phyloP scores from a whole-genome alignment of 352 stramenopile genomes.

The Phytophthora ohioensis region DNA sequence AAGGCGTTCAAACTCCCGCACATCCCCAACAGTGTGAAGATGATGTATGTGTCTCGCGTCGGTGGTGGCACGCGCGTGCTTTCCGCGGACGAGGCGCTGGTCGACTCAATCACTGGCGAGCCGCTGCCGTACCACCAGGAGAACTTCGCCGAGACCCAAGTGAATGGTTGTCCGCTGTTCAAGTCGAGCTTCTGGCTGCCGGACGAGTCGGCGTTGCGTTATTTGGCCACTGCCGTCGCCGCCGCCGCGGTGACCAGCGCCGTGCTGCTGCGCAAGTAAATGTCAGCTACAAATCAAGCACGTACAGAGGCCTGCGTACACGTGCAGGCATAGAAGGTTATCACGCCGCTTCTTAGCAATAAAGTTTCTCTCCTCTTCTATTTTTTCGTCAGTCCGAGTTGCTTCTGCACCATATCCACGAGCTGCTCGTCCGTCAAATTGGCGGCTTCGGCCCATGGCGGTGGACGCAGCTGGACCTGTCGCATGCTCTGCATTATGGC shows the following conservation, averaged over 20 bases:
- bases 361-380: slow-evolving; percentile 8
- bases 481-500: slow-evolving; percentile 71
- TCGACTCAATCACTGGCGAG: slow-evolving; percentile 57
- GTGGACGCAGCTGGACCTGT: slow-evolving; percentile 51
- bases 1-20: slow-evolving; percentile 33
- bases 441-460: slow-evolving; percentile 50
- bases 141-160: not conserved
- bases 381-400: slow-evolving; percentile 29
- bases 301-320: not conserved
- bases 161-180: slow-evolving; percentile 15
- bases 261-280: slow-evolving; percentile 37
- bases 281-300: slow-evolving; percentile 6
- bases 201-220: not conserved
- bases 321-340: slow-evolving; percentile 14
- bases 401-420: slow-evolving; percentile 56
- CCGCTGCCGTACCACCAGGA: slow-evolving; percentile 34
- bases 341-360: slow-evolving; percentile 3
- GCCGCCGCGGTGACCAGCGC: slow-evolving; percentile 26
- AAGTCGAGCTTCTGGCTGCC: slow-evolving; percentile 17
- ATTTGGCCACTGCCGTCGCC: slow-evolving; percentile 23
- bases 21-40: slow-evolving; percentile 54
- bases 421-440: slow-evolving; percentile 67
- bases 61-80: slow-evolving; percentile 59
- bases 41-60: slow-evolving; percentile 76
- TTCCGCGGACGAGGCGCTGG: slow-evolving; percentile 45